These are phyloP conservation scores for Ustilago curta DNA, from an alignment of 1,284 basidiomycete species.

Conservation along the genomic window DNA sequence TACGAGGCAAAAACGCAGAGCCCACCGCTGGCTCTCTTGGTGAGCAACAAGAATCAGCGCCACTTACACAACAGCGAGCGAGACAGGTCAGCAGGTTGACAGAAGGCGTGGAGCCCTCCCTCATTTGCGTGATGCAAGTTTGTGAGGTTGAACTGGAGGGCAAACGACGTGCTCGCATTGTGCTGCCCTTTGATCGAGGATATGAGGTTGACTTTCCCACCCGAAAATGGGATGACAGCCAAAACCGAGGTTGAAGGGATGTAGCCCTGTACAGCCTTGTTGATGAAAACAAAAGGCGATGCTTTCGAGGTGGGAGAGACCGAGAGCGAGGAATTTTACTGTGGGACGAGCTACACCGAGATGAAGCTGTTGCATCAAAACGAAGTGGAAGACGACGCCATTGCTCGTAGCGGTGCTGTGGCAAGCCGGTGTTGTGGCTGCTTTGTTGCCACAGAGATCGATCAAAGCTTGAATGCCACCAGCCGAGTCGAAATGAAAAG, in stretches of 20 bases:
- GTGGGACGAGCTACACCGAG: conserved; percentile 21
- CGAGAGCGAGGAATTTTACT: conserved; percentile 6
- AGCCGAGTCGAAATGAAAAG: neutral
- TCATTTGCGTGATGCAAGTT: conserved; percentile 22
- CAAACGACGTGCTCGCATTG: neutral
- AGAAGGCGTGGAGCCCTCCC: conserved; percentile 20
- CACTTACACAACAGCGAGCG: neutral
- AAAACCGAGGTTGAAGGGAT: neutral
- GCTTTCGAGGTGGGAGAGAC: conserved; percentile 18
- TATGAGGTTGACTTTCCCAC: neutral
- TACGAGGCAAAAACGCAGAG: conserved; percentile 5
- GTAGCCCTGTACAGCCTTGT: conserved; percentile 13
- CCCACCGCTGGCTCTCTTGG: conserved; percentile 14
- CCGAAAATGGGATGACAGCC: neutral
- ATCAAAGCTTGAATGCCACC: neutral
- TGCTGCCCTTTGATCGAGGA: conserved; percentile 2
- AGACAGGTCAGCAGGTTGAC: neutral
- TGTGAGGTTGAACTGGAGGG: conserved; percentile 3
- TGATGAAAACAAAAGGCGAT: neutral
- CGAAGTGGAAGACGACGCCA: conserved; percentile 9
- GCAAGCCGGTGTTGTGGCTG: neutral
- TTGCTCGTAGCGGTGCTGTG: neutral
- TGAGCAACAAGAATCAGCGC: conserved; percentile 12
- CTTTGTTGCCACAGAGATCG: neutral
- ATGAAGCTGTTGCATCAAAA: conserved; percentile 18